Percentiles rank a stretch among this genome's conserved stretches.
Evolutionary conservation across 169 alveolate species (phyloP).

Genomic region (Eimeria sp.): DNA sequence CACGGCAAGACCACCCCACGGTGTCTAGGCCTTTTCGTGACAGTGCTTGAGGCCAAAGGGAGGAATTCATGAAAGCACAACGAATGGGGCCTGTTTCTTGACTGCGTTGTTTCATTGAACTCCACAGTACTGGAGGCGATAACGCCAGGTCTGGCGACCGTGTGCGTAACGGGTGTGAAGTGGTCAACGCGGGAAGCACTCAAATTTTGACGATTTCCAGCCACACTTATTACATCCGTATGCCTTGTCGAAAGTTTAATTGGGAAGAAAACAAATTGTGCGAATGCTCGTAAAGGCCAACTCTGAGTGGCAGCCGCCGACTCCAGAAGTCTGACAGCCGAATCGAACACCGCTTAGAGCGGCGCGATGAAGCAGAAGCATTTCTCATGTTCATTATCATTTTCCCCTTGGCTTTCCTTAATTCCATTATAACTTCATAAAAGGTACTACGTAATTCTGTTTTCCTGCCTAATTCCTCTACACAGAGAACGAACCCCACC

Average conservation of each 20-base stretch:
- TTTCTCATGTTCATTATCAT: background rate
- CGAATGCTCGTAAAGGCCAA: background rate
- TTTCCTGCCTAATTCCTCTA: background rate
- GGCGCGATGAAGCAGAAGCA: background rate
- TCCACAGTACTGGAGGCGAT: background rate
- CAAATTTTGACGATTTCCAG: background rate
- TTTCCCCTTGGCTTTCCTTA: background rate
- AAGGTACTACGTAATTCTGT: background rate
- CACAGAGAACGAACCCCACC: background rate
- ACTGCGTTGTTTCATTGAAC: background rate
- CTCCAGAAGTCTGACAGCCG: background rate
- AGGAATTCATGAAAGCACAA: background rate
- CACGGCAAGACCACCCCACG: conserved; percentile 11
- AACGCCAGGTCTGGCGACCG: background rate
- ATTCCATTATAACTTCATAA: background rate
- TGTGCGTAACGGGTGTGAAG: background rate
- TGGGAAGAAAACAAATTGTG: background rate
- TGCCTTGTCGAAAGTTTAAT: background rate
- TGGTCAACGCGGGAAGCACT: background rate
- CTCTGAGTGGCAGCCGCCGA: conserved; percentile 28
- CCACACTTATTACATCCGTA: background rate
- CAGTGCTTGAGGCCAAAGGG: background rate
- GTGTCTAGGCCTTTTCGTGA: conserved; percentile 5
- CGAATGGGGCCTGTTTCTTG: background rate
- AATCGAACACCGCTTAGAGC: background rate